Percentiles rank a stretch among this genome's conserved stretches.
Conservation (phyloP, 768 basidiomycete genomes). For the Cyathus striatus region DNA sequence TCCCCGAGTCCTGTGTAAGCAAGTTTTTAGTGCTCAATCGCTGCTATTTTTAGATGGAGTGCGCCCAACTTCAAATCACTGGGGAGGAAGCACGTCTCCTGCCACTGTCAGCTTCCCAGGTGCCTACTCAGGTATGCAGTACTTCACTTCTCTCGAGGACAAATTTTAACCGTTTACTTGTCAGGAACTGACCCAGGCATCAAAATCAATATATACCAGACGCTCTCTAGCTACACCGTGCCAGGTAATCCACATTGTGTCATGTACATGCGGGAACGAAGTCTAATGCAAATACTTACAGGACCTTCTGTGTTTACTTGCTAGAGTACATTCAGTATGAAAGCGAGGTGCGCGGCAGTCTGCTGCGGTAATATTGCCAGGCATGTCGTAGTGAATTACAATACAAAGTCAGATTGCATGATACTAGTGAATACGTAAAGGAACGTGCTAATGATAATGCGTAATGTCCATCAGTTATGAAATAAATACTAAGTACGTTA, state of each 20-base stretch:
- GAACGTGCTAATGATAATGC: no score
- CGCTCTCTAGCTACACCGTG: slow-evolving; percentile 32
- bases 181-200: slow-evolving; percentile 40
- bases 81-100: slow-evolving; percentile 38
- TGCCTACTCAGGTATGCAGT: slow-evolving; percentile 28
- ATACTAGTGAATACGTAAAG: no score
- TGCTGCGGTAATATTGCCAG: no score
- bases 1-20: no score
- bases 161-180: no score
- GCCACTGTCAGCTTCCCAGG: slow-evolving; percentile 45
- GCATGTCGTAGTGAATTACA: no score
- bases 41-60: slow-evolving; percentile 29
- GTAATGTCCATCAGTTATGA: no score
- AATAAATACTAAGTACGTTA: no score
- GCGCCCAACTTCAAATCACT: slow-evolving; percentile 39
- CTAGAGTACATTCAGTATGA: neutral
- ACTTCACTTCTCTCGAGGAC: neutral
- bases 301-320: neutral
- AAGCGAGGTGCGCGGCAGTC: no score
- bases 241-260: slow-evolving; percentile 32
- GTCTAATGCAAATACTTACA: neutral
- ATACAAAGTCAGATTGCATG: no score
- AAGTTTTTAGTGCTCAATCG: no score
- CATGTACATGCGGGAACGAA: neutral
- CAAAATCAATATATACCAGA: slow-evolving; percentile 36